A percentile compares a stretch with the other conserved stretches of the same genome.
Evolutionary conservation across 805 yeast species (phyloP).

Genomic region (Yarrowia porcina): DNA sequence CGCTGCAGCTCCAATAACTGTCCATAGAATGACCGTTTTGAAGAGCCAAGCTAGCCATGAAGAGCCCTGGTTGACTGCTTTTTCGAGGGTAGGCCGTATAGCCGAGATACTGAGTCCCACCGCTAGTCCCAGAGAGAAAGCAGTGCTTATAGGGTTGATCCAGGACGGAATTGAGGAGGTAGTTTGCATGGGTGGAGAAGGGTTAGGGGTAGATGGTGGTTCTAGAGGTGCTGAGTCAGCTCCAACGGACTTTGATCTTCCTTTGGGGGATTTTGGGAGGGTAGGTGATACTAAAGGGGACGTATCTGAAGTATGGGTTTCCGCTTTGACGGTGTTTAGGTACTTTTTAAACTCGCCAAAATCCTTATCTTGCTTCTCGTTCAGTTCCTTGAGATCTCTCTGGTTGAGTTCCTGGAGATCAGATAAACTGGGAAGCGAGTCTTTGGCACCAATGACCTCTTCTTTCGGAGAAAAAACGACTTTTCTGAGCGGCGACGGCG

Average conservation of each 20-base stretch:
- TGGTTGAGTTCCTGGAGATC: neutral
- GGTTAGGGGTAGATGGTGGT: neutral
- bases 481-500: conserved; percentile 9
- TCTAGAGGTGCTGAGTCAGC: neutral
- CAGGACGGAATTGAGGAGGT: neutral
- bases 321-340: no score
- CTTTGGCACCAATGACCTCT: neutral
- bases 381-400: neutral
- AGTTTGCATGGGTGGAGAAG: neutral
- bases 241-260: conserved; percentile 1
- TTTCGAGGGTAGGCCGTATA: neutral
- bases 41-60: conserved; percentile 11
- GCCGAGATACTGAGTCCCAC: conserved; percentile 11
- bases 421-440: neutral
- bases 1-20: neutral
- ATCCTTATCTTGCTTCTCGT: neutral
- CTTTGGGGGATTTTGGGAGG: neutral
- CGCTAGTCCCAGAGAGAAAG: neutral
- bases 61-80: conserved; percentile 4
- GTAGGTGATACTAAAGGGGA: neutral
- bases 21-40: neutral
- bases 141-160: neutral
- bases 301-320: no score
- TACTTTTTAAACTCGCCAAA: neutral
- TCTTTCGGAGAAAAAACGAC: conserved; percentile 13